Evolutionary conservation across 2,329 filamentous ascomycete genomes (phyloP).

Genomic region (Fusarium euwallaceae): DNA sequence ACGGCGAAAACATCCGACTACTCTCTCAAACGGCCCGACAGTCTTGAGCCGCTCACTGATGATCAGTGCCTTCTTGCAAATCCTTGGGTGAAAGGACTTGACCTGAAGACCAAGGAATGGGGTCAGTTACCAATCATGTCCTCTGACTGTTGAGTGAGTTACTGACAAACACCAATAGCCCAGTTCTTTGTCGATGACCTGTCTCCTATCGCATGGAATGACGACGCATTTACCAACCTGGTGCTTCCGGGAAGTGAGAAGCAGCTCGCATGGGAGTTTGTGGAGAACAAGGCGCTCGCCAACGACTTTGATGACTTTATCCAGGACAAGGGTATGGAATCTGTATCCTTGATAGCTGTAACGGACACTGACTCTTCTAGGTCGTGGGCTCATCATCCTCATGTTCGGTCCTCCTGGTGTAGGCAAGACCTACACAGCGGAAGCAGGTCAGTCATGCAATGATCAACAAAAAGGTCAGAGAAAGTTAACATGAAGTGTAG

Average conservation of each 20-base stretch:
- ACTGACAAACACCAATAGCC: neutral
- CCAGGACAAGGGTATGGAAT: constrained; percentile 46
- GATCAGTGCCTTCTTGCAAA: constrained; percentile 52
- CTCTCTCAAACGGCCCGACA: constrained; percentile 35
- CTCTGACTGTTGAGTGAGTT: too few relatives aligned
- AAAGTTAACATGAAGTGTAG: neutral
- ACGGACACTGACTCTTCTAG: neutral
- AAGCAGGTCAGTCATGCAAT: constrained; percentile 20
- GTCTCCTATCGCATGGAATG: constrained; percentile 48
- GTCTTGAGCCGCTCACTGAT: constrained; percentile 48
- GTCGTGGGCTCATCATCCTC: constrained; percentile 60
- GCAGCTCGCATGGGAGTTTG: constrained; percentile 55
- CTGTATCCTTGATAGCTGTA: rapidly evolving
- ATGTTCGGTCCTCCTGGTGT: constrained; percentile 60
- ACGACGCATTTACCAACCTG: constrained; percentile 53
- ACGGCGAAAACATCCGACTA: neutral
- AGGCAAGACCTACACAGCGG: constrained; percentile 62
- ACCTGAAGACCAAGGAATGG: constrained; percentile 52
- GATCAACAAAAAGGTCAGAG: neutral
- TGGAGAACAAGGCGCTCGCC: constrained; percentile 51
- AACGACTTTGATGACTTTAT: constrained; percentile 53
- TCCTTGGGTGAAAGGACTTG: constrained; percentile 55
- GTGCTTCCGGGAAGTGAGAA: constrained; percentile 54
- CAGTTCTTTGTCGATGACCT: constrained; percentile 4
- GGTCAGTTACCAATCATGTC: neutral